Evolutionary conservation across 2,329 filamentous ascomycete genomes (phyloP), one percentile per base, ranked within the genome.

Genomic region (Xylaria digitata): DNA sequence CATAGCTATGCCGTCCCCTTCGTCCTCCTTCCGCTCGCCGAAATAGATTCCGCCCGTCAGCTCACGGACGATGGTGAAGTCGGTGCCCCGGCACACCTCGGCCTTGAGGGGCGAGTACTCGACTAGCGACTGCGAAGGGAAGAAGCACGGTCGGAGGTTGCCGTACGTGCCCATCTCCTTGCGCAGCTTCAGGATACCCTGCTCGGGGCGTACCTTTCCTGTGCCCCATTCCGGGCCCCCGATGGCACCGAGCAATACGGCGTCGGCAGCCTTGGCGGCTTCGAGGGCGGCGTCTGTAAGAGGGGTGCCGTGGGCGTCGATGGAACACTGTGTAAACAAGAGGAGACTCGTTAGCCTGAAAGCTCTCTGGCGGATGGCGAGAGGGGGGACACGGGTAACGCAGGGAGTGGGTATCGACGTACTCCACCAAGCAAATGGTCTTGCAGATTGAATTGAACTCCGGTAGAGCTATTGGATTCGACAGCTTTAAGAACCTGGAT

Each of bases 171-270:
- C 87, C 86, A 98, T 92, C 82, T 97, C 92, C 82, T 96, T 97
- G 82, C 95, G 93, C 61, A 98, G 92, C 73, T 85, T 88, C 69
- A 98, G 90, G 75, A 98, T 89, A 68, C 95, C 95, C 82, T 97
- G 93, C 80, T 98, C 95, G 1, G 95, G 95, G 50, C 94, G 92
- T 70, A 97, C 91, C 65, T 89, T 82, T 72, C 92, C 93, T 37
- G 93, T 96, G 68, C 94, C 94, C 93, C 94, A 98, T 93, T 97
- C 81, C 15, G 96, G 95, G n/a, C 95, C 95, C 73, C 95, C 95
- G 76, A 98, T 96, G 73, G 95, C 93, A 73, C 94, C 95, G 61
- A 98, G 89, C 66, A 98, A 89, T 67, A 98, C 91, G 45, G 94
- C 95, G 80, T 97, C 92, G 70, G 94, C 94, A 58, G 86, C 84